A percentile compares a stretch with the other conserved stretches of the same genome.
These are phyloP conservation scores for Fusarium sambucinum DNA, from an alignment of 2,329 filamentous ascomycete species.

Conservation along the genomic window DNA sequence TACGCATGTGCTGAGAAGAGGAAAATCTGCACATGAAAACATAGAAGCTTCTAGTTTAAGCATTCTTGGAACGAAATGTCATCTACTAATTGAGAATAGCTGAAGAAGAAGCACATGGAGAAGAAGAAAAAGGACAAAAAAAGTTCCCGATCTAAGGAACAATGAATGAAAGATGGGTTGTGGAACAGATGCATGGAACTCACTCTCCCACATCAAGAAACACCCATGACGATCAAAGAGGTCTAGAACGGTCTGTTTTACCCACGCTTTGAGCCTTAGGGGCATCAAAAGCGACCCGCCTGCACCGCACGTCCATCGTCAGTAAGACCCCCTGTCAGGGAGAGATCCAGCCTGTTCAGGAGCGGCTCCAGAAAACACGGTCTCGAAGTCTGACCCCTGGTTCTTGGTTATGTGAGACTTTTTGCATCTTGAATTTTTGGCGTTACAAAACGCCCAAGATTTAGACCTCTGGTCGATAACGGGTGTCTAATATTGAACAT, in stretches of 20 bases:
- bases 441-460: constrained; percentile 8
- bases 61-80: background rate
- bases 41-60: background rate
- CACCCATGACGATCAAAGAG: constrained; percentile 43
- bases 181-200: constrained; percentile 44
- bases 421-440: constrained; percentile 33
- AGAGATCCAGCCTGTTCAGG: constrained; percentile 8
- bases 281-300: constrained; percentile 13
- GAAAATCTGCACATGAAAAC: constrained; percentile 1
- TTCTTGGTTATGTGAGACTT: constrained; percentile 31
- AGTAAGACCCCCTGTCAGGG: constrained; percentile 30
- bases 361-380: constrained; percentile 33
- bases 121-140: constrained; percentile 2
- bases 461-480: background rate
- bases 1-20: constrained; percentile 11
- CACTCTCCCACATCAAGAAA: constrained; percentile 42
- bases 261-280: constrained; percentile 17
- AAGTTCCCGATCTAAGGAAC: constrained; percentile 38
- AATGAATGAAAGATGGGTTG: constrained; percentile 24
- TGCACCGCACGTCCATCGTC: constrained; percentile 2
- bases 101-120: background rate
- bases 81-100: background rate
- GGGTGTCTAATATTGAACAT: background rate
- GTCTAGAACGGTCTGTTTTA: constrained; percentile 47
- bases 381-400: constrained; percentile 29